Evolutionary conservation across 768 basidiomycete genomes (phyloP), one percentile per base, ranked within the genome.

Genomic region (Podaxis sp.): DNA sequence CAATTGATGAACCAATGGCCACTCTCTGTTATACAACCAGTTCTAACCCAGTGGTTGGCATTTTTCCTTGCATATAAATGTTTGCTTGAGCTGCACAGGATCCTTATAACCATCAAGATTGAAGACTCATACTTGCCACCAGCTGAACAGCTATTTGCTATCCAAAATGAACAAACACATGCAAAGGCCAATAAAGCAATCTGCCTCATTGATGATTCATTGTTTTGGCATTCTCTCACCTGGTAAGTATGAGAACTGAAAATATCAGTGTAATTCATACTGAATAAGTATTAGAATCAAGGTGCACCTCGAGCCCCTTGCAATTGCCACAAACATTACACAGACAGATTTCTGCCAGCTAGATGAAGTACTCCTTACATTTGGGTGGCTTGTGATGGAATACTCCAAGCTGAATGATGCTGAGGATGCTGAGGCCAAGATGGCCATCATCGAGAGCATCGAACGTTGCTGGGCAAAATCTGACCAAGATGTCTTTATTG

Each of bases 401-500:
- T 33, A 55, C 36, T 4, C 6, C 1, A 40, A 33, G 6, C 20
- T 56, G 17, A 1, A 5, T 10, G 50, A 59, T 24, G 33, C 30
- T 20, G 10, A 64, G 46, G 64, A 64, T 37, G 41, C 55, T 2
- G 28, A 36, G 22, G 64, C 57, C 28, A 20, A 8, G 8, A 17
- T 41, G 17, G 46, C 33, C n/a, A 57, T 69, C n/a, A 51, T 66
- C n/a, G 38, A 17, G 15, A 69, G 68, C 46, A 40, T 69, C n/a
- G 59, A 69, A 33, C 48, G 58, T 52, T 59, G 64, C 15, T 69
- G 66, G 68, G 58, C 58, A 0, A 65, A 64, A 10, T 64, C 68
- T 3, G 64, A 69, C 54, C 66, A 69, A 52, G 62, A 41, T 2
- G 37, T 60, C 12, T 69, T 67, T 30, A 60, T 69, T 51, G 63